These are phyloP conservation scores for Talaromyces sp. DNA, from an alignment of 2,329 filamentous ascomycete genomes.

Conservation along the genomic window DNA sequence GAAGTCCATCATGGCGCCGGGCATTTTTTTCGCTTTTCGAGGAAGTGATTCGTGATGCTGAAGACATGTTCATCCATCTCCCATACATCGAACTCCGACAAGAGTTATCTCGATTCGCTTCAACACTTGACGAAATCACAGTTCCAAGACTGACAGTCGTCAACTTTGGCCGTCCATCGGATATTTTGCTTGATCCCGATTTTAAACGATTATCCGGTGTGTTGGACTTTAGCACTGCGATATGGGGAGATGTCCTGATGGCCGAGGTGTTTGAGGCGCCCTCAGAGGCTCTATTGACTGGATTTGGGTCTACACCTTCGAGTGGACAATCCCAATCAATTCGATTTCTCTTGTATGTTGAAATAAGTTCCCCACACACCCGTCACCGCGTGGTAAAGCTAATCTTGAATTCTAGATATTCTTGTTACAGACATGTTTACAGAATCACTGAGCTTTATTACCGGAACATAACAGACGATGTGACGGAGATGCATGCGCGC, in stretches of 20 bases:
- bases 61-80: slow-evolving; percentile 53
- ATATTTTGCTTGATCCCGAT: slow-evolving; percentile 46
- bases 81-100: slow-evolving; percentile 51
- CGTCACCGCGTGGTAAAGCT: background rate
- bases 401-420: slow-evolving; percentile 22
- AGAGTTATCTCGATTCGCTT: slow-evolving; percentile 39
- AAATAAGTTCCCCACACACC: background rate
- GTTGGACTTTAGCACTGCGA: slow-evolving; percentile 46
- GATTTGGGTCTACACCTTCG: slow-evolving; percentile 23
- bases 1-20: slow-evolving; percentile 47
- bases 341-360: slow-evolving; percentile 30
- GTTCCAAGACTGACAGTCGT: slow-evolving; percentile 48
- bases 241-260: slow-evolving; percentile 54
- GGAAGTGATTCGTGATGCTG: slow-evolving; percentile 49
- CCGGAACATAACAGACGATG: slow-evolving; percentile 25
- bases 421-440: slow-evolving; percentile 33
- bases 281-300: slow-evolving; percentile 29
- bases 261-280: slow-evolving; percentile 43
- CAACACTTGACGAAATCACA: slow-evolving; percentile 45
- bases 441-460: slow-evolving; percentile 35
- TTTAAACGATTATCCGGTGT: slow-evolving; percentile 46
- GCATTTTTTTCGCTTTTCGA: slow-evolving; percentile 50
- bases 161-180: slow-evolving; percentile 43
- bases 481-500: slow-evolving; percentile 32
- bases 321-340: slow-evolving; percentile 21